phyloP scores from a whole-genome alignment of 306 rosid genomes.

The Casuarina glauca region DNA sequence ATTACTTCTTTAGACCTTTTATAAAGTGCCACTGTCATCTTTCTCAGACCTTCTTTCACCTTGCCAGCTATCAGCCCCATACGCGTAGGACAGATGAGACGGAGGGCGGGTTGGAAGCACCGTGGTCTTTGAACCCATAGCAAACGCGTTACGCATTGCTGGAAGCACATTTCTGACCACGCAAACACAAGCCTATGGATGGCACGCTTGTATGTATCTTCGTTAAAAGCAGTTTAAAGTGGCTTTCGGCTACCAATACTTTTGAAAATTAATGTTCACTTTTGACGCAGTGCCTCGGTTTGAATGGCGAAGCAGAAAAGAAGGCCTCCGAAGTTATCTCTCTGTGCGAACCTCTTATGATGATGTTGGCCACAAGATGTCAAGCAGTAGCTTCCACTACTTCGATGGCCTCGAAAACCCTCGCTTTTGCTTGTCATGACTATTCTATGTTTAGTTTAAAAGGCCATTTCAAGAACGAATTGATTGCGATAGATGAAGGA shows the following conservation, averaged over 20 bases:
- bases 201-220: constrained; percentile 14
- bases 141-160: neutral
- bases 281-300: constrained; percentile 16
- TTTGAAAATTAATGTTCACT: constrained; percentile 4
- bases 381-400: too few relatives aligned
- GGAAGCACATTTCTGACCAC: too few relatives aligned
- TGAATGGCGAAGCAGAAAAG: neutral
- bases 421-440: neutral
- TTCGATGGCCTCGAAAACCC: neutral
- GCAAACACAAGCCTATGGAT: neutral
- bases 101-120: neutral
- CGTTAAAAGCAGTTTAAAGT: constrained; percentile 34
- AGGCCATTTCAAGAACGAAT: neutral
- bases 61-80: too few relatives aligned
- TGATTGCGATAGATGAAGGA: neutral
- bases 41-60: too few relatives aligned
- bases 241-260: constrained; percentile 38
- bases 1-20: neutral
- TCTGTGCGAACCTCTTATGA: neutral
- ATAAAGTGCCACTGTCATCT: neutral
- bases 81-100: too few relatives aligned
- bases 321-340: neutral
- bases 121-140: neutral
- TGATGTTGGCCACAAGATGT: neutral
- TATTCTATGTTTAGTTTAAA: neutral